Evolutionary conservation across 1,139 yeast genomes (phyloP).

Genomic region (Yamadazyma membranifaciens): DNA sequence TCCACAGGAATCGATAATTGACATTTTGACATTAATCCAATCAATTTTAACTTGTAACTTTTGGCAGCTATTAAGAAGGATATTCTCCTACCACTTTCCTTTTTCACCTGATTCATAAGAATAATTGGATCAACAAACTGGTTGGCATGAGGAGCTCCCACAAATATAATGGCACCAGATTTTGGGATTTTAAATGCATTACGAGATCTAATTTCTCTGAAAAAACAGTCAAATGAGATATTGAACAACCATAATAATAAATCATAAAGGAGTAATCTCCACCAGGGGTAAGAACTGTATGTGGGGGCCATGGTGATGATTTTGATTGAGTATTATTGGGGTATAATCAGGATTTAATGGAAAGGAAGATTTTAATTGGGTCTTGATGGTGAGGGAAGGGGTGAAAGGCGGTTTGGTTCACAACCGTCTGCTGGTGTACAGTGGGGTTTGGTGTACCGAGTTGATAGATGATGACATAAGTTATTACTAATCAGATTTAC

Average conservation of each 20-base stretch:
- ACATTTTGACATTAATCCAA: constrained; percentile 74
- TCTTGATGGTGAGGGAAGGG: not conserved
- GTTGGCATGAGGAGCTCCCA: constrained; percentile 97
- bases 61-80: constrained; percentile 79
- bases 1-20: constrained; percentile 87
- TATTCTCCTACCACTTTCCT: constrained; percentile 69
- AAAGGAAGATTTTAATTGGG: not conserved
- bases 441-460: not conserved
- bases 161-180: constrained; percentile 85
- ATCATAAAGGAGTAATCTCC: constrained; percentile 45
- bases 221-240: constrained; percentile 57
- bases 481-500: too few relatives aligned
- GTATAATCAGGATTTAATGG: not conserved
- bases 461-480: too few relatives aligned
- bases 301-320: not conserved
- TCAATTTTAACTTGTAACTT: constrained; percentile 63
- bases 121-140: constrained; percentile 93
- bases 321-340: not conserved
- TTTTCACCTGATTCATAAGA: constrained; percentile 76
- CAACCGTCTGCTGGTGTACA: not conserved
- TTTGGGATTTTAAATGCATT: constrained; percentile 88
- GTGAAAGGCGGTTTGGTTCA: not conserved
- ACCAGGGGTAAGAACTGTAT: constrained; percentile 22
- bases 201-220: constrained; percentile 84
- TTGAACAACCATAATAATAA: constrained; percentile 47